phyloP scores from a whole-genome alignment of 192 early-diverging fungal genomes.

The Coemansia sp. region DNA sequence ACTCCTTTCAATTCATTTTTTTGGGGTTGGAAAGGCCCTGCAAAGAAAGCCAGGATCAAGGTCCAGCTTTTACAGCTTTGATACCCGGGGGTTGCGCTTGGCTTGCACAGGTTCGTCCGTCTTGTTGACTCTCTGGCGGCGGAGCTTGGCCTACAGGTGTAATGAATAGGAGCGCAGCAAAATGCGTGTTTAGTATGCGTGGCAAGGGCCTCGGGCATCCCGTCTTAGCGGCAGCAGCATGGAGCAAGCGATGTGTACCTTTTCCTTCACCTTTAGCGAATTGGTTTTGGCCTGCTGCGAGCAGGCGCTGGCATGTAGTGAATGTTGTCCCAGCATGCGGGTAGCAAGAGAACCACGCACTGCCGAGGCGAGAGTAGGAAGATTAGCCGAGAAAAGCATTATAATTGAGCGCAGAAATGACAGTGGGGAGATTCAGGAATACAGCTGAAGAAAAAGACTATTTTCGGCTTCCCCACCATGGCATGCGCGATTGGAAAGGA shows the following conservation, averaged over 20 bases:
- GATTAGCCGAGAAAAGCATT: neutral
- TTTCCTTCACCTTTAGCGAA: conserved; percentile 33
- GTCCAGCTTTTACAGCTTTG: conserved; percentile 21
- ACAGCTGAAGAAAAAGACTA: neutral
- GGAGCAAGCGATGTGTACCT: no score
- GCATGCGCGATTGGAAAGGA: no score
- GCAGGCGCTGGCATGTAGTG: neutral
- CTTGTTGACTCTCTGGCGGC: conserved; percentile 44
- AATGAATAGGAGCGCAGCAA: no score
- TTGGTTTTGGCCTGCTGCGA: conserved; percentile 12
- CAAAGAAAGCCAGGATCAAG: no score
- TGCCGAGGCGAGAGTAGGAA: neutral
- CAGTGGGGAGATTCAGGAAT: neutral
- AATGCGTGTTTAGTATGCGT: no score
- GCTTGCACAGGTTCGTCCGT: conserved; percentile 38
- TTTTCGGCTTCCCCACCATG: no score
- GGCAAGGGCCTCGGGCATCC: no score
- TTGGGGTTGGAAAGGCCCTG: no score
- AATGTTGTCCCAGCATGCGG: neutral
- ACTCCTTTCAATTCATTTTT: neutral
- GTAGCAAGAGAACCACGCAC: neutral
- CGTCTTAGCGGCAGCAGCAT: no score
- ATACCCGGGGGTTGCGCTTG: conserved; percentile 31
- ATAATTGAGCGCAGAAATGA: neutral
- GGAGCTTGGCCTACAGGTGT: conserved; percentile 29